phyloP scores from a whole-genome alignment of 768 basidiomycete species.

The Suillus ampliporus region DNA sequence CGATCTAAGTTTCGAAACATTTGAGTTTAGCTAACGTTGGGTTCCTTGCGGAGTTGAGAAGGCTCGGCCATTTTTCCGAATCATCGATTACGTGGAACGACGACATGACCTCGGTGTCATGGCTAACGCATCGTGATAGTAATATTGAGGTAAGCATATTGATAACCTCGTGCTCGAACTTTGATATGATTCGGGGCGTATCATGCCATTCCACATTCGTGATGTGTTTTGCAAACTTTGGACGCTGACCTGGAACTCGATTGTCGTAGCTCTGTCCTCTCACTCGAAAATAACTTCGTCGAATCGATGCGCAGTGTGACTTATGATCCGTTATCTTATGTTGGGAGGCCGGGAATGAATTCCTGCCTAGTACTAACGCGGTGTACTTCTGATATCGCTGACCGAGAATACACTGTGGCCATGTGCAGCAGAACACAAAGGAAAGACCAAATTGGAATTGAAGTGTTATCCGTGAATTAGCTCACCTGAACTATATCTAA shows the following conservation, averaged over 20 bases:
- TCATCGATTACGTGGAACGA: neutral
- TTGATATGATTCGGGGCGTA: neutral
- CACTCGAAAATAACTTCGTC: neutral
- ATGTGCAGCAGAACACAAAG: neutral
- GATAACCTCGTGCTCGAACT: neutral
- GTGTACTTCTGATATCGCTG: neutral
- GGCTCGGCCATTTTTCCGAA: neutral
- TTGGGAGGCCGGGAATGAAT: neutral
- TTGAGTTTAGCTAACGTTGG: neutral
- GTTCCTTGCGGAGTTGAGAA: slow-evolving; percentile 2
- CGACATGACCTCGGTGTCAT: neutral
- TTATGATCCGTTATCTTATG: neutral
- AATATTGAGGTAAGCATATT: neutral
- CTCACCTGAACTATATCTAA: too few relatives aligned
- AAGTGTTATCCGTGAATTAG: neutral
- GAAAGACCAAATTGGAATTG: neutral
- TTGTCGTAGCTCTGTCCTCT: neutral
- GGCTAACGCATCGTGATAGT: neutral
- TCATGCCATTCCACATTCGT: neutral
- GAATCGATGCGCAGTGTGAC: neutral
- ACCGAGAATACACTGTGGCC: neutral
- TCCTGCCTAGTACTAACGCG: neutral
- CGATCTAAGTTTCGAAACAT: slow-evolving; percentile 1
- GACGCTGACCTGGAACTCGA: neutral
- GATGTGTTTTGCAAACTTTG: neutral